A percentile compares a stretch with the other conserved stretches of the same genome.
These are phyloP conservation scores for Ophiocordyceps sinensis DNA, from an alignment of 2,329 filamentous ascomycete genomes.

Conservation along the genomic window DNA sequence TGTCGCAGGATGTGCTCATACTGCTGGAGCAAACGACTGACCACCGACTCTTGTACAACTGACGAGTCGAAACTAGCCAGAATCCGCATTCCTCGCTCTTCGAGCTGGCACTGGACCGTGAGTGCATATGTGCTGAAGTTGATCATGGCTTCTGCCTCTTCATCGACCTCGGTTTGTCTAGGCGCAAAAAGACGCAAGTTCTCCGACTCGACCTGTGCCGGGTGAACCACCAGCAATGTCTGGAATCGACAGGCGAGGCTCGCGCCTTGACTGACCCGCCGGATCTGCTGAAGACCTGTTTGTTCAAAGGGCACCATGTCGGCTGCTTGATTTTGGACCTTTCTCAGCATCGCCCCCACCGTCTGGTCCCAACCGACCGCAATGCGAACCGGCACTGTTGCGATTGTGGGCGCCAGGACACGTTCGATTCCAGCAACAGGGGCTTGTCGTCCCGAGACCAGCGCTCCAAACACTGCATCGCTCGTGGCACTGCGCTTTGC, in stretches of 20 bases:
- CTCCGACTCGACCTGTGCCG: too few species aligned
- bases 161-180: neutral
- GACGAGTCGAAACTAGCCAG: neutral
- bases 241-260: neutral
- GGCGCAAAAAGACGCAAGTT: too few species aligned
- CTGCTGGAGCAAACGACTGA: neutral
- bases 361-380: neutral
- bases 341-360: neutral
- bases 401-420: neutral
- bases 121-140: neutral
- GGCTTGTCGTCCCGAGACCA: neutral
- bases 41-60: neutral
- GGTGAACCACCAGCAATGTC: neutral
- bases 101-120: neutral
- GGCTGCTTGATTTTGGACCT: neutral
- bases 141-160: neutral
- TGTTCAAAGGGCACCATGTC: neutral
- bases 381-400: neutral
- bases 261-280: neutral
- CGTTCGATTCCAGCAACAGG: neutral
- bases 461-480: neutral
- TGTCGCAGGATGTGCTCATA: neutral
- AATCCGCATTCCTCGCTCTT: neutral
- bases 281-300: neutral
- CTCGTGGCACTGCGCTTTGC: neutral